Conservation (phyloP, 768 basidiomycete species). For the Holtermanniella nyarrowii region DNA sequence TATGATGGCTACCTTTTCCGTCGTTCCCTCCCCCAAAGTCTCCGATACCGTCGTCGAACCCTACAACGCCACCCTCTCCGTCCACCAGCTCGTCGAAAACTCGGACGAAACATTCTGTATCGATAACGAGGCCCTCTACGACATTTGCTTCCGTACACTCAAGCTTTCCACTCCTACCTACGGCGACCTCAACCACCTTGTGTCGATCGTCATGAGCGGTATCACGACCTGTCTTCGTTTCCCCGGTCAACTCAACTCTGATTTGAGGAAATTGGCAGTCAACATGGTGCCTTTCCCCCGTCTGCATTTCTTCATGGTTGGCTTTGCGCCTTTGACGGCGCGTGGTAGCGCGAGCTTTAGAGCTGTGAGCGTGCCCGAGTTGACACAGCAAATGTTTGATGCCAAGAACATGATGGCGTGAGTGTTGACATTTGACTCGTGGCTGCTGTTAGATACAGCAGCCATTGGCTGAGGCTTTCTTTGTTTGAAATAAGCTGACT, state of each 20-base stretch:
- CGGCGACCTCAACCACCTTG: constrained; percentile 95
- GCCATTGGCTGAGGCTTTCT: background rate
- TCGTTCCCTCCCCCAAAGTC: constrained; percentile 89
- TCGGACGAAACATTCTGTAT: constrained; percentile 99
- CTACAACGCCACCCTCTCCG: constrained; percentile 96
- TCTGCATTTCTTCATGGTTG: constrained; percentile 92
- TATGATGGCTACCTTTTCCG: constrained; percentile 99
- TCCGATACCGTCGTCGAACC: constrained; percentile 99
- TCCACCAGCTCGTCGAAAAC: constrained; percentile 98
- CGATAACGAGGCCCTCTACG: constrained; percentile 97
- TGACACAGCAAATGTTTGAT: constrained; percentile 99
- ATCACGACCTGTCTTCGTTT: constrained; percentile 98
- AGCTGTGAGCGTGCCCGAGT: constrained; percentile 90
- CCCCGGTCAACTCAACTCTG: constrained; percentile 99
- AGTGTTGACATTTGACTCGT: background rate
- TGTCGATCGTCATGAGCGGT: constrained; percentile 96
- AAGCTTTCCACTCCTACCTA: constrained; percentile 93
- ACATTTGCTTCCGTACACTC: constrained; percentile 96
- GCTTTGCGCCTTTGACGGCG: constrained; percentile 80
- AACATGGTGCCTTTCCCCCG: constrained; percentile 97
- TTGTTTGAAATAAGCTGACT: background rate
- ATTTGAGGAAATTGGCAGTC: constrained; percentile 88
- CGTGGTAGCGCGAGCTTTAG: constrained; percentile 77
- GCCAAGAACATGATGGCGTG: constrained; percentile 66
- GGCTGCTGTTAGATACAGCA: background rate